Evolutionary conservation across 768 basidiomycete genomes (phyloP), one percentile per base, ranked within the genome.

Genomic region (Thelephora ganbajun): DNA sequence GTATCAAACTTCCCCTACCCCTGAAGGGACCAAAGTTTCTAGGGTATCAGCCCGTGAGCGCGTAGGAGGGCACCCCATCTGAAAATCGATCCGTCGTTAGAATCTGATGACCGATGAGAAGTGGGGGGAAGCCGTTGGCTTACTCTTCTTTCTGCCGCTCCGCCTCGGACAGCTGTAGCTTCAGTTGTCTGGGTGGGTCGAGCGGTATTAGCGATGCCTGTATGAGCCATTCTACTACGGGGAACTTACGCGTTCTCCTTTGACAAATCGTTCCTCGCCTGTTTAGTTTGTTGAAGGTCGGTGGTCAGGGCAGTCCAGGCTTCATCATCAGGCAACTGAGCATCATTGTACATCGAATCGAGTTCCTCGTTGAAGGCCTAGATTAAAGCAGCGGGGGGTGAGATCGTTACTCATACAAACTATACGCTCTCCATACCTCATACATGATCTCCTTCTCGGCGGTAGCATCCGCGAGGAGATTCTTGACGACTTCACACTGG

Each of bases 311-410:
- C 81, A n/a, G 66, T 60, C 78, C 84, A 92, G 1, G 89, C 88
- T 56, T 91, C 86, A 43, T 81, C 77, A 18, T 80, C 78, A 11
- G 91, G 88, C 44, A 93, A 74, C 50, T 83, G 76, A 22, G 76
- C 77, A 50, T 92, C 88, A 45, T 83, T 82, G 63, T 80, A 94
- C 86, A 94, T 88, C 14, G 76, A 79, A 53, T 92, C 90, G 30
- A 96, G 71, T 60, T 94, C 91, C 59, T 91, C 89, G 60, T 96
- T 94, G 67, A 96, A 93, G 2, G 88, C 85, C 90, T 93, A 51
- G 1, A 35, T 18, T 20, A 41, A 41, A 41, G 16, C 9, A 7
- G 7, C 4, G 39, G 39, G n/a, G 26, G 43, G 37, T 33, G 13
- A 34, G 20, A 46, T 23, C 19, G 26, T 14, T 33, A 33, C 46